phyloP scores from a whole-genome alignment of 75 land plant genomes.

The Selaginella moellendorffii region DNA sequence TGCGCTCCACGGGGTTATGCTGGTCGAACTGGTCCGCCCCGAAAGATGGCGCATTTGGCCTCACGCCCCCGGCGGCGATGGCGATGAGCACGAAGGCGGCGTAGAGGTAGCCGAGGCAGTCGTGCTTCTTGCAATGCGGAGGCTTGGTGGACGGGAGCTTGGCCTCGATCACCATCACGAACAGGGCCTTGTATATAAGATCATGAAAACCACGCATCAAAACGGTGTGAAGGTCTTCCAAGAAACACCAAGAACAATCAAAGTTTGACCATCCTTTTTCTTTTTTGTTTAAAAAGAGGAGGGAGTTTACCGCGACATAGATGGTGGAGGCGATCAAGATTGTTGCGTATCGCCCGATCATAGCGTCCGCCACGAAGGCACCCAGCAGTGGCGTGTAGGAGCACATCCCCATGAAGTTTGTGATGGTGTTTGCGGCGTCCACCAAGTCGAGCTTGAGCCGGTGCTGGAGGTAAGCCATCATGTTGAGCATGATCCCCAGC shows the following conservation, averaged over 20 bases:
- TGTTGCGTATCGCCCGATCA: background rate
- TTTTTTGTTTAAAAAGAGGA: background rate
- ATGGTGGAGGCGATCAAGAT: background rate
- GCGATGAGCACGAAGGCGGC: background rate
- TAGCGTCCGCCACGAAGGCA: background rate
- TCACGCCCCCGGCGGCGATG: background rate
- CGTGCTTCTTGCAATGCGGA: background rate
- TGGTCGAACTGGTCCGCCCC: constrained; percentile 9
- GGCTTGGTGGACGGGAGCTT: background rate
- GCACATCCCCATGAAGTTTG: background rate
- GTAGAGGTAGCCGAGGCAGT: background rate
- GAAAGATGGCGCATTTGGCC: constrained; percentile 4
- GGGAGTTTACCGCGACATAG: background rate
- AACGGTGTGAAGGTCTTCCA: background rate
- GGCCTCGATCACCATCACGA: background rate
- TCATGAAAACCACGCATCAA: too few relatives aligned
- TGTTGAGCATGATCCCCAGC: background rate
- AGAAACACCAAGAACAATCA: background rate
- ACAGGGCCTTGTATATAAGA: background rate
- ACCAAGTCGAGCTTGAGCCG: background rate
- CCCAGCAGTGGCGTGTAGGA: background rate
- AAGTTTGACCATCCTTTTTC: background rate
- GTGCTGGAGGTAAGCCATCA: background rate
- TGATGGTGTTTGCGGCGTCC: constrained; percentile 3
- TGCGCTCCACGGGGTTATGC: background rate